Percentiles rank a stretch among this genome's conserved stretches.
Conservation (phyloP, 2,329 filamentous ascomycete species). For the Paraphoma sp. region DNA sequence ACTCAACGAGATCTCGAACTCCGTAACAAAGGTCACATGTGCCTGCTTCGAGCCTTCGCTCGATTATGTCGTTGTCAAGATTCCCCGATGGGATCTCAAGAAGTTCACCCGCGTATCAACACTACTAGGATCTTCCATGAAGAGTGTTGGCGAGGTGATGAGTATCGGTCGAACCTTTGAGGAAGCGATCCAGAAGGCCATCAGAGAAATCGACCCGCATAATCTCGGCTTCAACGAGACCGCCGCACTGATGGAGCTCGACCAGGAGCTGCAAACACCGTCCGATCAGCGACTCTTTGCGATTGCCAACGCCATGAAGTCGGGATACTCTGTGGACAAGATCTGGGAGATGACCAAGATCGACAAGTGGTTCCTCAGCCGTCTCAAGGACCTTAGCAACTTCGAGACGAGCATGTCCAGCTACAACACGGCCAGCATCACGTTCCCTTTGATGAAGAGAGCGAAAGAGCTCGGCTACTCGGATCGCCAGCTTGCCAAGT, state of each 20-base stretch:
- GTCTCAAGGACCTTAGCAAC: slow-evolving; percentile 88
- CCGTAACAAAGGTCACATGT: slow-evolving; percentile 92
- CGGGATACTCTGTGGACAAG: slow-evolving; percentile 92
- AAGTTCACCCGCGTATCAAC: slow-evolving; percentile 98
- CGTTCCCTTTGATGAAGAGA: slow-evolving; percentile 72
- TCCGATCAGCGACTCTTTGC: slow-evolving; percentile 97
- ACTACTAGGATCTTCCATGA: slow-evolving; percentile 96
- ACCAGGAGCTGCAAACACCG: slow-evolving; percentile 94
- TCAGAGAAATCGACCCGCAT: slow-evolving; percentile 91
- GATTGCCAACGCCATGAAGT: slow-evolving; percentile 96
- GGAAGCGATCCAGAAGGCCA: slow-evolving; percentile 98
- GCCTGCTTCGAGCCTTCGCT: slow-evolving; percentile 98
- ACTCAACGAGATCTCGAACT: slow-evolving; percentile 94
- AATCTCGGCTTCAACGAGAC: slow-evolving; percentile 96
- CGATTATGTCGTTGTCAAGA: slow-evolving; percentile 98
- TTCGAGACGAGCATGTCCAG: slow-evolving; percentile 81
- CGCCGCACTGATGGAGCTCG: slow-evolving; percentile 84
- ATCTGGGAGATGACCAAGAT: slow-evolving; percentile 99
- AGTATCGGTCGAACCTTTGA: slow-evolving; percentile 96
- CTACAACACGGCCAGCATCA: slow-evolving; percentile 71
- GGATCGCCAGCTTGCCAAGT: slow-evolving; percentile 90
- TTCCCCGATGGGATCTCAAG: slow-evolving; percentile 98
- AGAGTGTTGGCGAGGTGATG: slow-evolving; percentile 99
- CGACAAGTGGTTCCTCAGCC: slow-evolving; percentile 96
- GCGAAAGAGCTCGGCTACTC: slow-evolving; percentile 95